Conservation (phyloP, 306 rosid species). For the Coriaria nepalensis region DNA sequence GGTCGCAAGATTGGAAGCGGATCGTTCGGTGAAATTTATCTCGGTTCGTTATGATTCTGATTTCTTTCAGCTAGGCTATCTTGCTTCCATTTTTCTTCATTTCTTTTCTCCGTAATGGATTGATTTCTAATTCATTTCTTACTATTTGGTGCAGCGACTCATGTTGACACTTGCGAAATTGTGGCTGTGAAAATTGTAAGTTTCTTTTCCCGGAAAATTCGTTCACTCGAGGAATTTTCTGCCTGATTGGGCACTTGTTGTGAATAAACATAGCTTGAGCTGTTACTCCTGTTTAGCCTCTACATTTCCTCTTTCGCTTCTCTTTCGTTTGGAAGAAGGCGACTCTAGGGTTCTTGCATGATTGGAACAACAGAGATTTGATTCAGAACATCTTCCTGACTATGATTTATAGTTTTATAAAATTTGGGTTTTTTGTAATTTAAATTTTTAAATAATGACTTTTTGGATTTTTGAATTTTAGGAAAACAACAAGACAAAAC, state of each 20-base stretch:
- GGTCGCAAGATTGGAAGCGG: constrained; percentile 75
- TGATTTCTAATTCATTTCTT: not conserved
- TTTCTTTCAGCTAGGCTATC: not conserved
- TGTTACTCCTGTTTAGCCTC: too few relatives aligned
- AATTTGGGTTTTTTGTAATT: too few relatives aligned
- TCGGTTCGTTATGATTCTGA: constrained; percentile 21
- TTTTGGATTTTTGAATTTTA: constrained; percentile 4
- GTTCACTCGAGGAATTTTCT: too few relatives aligned
- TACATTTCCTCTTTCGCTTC: too few relatives aligned
- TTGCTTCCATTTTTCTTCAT: not conserved
- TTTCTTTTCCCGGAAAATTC: not conserved
- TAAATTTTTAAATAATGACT: too few relatives aligned
- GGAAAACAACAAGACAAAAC: constrained; percentile 89
- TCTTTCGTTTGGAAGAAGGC: too few relatives aligned
- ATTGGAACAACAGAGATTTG: too few relatives aligned
- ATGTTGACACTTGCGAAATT: constrained; percentile 43
- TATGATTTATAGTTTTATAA: too few relatives aligned
- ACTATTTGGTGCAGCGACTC: constrained; percentile 30
- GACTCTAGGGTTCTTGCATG: too few relatives aligned
- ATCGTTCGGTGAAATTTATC: constrained; percentile 58
- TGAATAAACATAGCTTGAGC: too few relatives aligned
- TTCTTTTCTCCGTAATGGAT: not conserved
- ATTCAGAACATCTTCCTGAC: too few relatives aligned
- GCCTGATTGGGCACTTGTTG: too few relatives aligned
- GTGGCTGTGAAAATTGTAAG: constrained; percentile 63